phyloP scores from a whole-genome alignment of 2,329 filamentous ascomycete species.

The Aspergillus chevalieri region DNA sequence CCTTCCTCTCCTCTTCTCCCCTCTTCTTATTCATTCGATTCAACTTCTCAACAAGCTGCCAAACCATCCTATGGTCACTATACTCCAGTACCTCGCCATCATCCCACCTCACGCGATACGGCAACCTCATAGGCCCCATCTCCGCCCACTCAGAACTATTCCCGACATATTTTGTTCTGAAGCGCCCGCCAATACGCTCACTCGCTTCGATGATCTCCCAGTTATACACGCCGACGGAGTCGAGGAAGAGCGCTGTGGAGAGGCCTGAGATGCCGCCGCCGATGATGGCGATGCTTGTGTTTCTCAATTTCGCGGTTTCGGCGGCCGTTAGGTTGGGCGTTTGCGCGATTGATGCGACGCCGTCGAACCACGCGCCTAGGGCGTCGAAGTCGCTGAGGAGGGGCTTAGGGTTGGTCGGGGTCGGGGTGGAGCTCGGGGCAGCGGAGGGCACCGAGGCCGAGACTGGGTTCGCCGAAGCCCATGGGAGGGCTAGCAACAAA shows the following conservation, averaged over 20 bases:
- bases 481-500: not conserved
- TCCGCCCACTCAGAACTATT: constrained; percentile 18
- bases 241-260: constrained; percentile 39
- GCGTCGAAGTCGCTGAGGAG: constrained; percentile 17
- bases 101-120: constrained; percentile 15
- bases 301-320: constrained; percentile 5
- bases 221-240: constrained; percentile 39
- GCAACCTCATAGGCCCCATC: constrained; percentile 25
- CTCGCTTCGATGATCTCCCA: constrained; percentile 42
- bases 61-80: constrained; percentile 19
- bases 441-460: not conserved
- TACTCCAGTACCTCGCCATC: constrained; percentile 16
- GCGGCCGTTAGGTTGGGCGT: constrained; percentile 2
- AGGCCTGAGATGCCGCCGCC: constrained; percentile 35
- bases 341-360: constrained; percentile 15
- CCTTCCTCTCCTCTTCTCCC: constrained; percentile 13
- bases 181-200: constrained; percentile 36
- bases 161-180: constrained; percentile 39
- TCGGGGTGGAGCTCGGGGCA: too few species aligned
- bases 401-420: not conserved
- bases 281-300: constrained; percentile 22
- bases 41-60: constrained; percentile 16
- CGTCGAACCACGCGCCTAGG: constrained; percentile 21
- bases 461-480: not conserved
- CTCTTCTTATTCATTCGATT: constrained; percentile 17